Conservation (phyloP, 805 yeast species). For the Cyberlindnera bimundalis region DNA sequence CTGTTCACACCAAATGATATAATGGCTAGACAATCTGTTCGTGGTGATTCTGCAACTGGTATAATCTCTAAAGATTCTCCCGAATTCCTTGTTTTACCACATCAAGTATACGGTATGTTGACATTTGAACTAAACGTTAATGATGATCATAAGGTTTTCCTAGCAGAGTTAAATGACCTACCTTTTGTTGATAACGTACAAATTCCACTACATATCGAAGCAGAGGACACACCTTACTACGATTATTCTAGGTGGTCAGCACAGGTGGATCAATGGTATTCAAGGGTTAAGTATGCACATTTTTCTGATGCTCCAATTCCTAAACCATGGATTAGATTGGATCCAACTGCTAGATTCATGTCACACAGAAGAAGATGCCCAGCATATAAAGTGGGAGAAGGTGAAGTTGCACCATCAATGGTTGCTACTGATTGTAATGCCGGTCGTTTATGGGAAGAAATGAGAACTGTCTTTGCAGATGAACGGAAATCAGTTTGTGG, state of each 20-base stretch:
- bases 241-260: conserved; percentile 4
- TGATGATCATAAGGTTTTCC: conserved; percentile 31
- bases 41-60: conserved; percentile 1
- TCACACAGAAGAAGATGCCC: conserved; percentile 18
- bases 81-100: conserved; percentile 39
- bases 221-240: conserved; percentile 14
- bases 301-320: conserved; percentile 64
- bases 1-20: conserved; percentile 26
- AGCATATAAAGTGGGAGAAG: conserved; percentile 9
- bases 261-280: conserved; percentile 13
- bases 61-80: too few relatives aligned
- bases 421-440: conserved; percentile 19
- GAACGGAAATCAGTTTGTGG: conserved; percentile 23
- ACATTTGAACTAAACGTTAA: conserved; percentile 43
- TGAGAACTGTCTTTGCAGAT: conserved; percentile 11
- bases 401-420: conserved; percentile 7
- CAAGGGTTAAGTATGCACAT: conserved; percentile 46
- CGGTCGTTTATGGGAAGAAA: conserved; percentile 21
- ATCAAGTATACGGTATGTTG: conserved; percentile 45
- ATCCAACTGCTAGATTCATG: conserved; percentile 15
- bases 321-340: conserved; percentile 54
- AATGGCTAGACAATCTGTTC: conserved; percentile 11
- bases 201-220: too few relatives aligned
- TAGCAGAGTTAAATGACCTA: conserved; percentile 3
- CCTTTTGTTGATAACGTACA: conserved; percentile 1